Conservation (phyloP, 139 green algal species). For the Micromonas pusilla region DNA sequence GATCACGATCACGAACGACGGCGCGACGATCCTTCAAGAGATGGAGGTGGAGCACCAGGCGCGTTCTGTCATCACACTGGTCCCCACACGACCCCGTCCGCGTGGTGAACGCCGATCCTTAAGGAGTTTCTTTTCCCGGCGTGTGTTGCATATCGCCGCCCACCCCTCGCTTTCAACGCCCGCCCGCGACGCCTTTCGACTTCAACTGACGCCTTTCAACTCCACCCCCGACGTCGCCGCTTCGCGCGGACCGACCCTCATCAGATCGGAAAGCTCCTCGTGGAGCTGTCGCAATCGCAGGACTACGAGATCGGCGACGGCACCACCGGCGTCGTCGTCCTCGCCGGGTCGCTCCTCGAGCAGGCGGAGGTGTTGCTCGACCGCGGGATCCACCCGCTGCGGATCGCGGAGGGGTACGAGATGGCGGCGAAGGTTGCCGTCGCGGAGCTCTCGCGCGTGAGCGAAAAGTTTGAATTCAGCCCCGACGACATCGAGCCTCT, state of each 20-base stretch:
- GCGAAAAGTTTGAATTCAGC: constrained; percentile 76
- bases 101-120: no score
- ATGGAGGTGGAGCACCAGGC: constrained; percentile 99
- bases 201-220: no score
- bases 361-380: constrained; percentile 93
- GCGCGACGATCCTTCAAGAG: constrained; percentile 96
- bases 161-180: no score
- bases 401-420: constrained; percentile 97
- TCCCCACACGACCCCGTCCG: no score
- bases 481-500: constrained; percentile 81
- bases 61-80: no score
- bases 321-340: constrained; percentile 91
- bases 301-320: constrained; percentile 88
- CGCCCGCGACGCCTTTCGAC: no score
- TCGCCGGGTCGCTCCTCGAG: constrained; percentile 52
- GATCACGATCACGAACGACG: constrained; percentile 98
- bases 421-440: constrained; percentile 86
- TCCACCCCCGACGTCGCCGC: no score
- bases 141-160: no score
- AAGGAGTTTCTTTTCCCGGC: no score
- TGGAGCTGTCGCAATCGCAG: constrained; percentile 86
- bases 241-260: no score
- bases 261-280: constrained; percentile 97
- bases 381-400: constrained; percentile 92
- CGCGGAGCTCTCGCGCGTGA: constrained; percentile 58